These are phyloP conservation scores for Corynascus novoguineensis DNA, from an alignment of 495 filamentous ascomycete species.

Conservation along the genomic window DNA sequence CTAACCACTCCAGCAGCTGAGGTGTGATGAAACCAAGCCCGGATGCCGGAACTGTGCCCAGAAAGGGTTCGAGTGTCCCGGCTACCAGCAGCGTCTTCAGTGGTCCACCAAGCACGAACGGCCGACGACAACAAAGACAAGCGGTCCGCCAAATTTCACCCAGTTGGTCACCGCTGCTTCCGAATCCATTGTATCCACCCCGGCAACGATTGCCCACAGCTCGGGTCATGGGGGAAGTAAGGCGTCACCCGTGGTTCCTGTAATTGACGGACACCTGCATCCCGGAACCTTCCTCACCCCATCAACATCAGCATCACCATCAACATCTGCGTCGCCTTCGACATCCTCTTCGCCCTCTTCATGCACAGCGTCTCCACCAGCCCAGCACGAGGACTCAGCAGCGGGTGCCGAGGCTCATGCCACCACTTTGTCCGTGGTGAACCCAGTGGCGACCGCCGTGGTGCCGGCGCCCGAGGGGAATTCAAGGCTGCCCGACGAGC, in stretches of 20 bases:
- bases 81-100: conserved; percentile 34
- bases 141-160: conserved; percentile 28
- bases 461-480: neutral
- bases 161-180: conserved; percentile 32
- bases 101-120: conserved; percentile 35
- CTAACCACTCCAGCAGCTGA: conserved; percentile 22
- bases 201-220: neutral
- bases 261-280: neutral
- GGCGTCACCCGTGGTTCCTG: neutral
- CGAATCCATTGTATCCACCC: conserved; percentile 22
- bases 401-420: neutral
- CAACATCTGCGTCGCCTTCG: conserved; percentile 3
- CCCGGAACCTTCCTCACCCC: neutral
- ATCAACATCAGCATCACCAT: conserved; percentile 3
- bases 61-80: conserved; percentile 30
- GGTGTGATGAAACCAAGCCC: conserved; percentile 33
- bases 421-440: neutral
- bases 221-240: neutral
- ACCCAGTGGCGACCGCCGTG: neutral
- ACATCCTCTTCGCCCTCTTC: conserved; percentile 8
- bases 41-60: conserved; percentile 28
- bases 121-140: conserved; percentile 15
- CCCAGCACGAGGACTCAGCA: conserved; percentile 2
- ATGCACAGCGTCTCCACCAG: conserved; percentile 10
- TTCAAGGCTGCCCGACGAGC: neutral